Conservation (phyloP, 768 basidiomycete genomes). For the Boletus rex-veris region DNA sequence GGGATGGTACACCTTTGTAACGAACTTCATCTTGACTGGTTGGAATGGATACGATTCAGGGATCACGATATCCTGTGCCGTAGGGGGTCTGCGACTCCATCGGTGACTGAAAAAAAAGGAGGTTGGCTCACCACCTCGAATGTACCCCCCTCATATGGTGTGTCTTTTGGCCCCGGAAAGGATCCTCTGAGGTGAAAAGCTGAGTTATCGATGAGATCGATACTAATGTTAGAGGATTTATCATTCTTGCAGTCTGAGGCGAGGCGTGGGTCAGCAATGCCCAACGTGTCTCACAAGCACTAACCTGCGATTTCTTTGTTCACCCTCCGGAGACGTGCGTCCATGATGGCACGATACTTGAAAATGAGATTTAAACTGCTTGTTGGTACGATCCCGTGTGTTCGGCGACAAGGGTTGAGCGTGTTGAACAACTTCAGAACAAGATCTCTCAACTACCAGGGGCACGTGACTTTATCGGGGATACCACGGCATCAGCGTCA, state of each 20-base stretch:
- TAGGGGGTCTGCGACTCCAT: constrained; percentile 1
- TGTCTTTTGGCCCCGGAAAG: constrained; percentile 88
- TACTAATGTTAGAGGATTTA: constrained; percentile 80
- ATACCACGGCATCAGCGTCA: not conserved
- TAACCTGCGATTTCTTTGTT: constrained; percentile 91
- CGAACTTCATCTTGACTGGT: constrained; percentile 98
- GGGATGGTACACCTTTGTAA: constrained; percentile 95
- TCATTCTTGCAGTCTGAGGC: constrained; percentile 89
- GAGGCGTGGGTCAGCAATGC: constrained; percentile 8
- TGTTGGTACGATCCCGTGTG: not conserved
- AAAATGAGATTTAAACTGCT: not conserved
- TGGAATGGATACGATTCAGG: constrained; percentile 91
- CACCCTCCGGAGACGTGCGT: constrained; percentile 84
- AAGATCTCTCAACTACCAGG: not conserved
- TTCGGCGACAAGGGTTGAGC: not conserved
- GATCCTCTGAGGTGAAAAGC: constrained; percentile 91
- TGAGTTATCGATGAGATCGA: constrained; percentile 84
- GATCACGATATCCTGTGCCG: constrained; percentile 78
- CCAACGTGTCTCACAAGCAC: constrained; percentile 11
- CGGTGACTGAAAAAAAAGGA: constrained; percentile 4
- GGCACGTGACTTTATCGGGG: constrained; percentile 26
- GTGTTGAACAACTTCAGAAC: not conserved
- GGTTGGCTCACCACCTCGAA: constrained; percentile 77
- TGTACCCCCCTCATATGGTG: constrained; percentile 88
- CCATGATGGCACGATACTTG: constrained; percentile 47